Percentiles rank a stretch among this genome's conserved stretches.
These are phyloP conservation scores for Amanita exitialis DNA, from an alignment of 768 basidiomycete genomes.

Conservation along the genomic window DNA sequence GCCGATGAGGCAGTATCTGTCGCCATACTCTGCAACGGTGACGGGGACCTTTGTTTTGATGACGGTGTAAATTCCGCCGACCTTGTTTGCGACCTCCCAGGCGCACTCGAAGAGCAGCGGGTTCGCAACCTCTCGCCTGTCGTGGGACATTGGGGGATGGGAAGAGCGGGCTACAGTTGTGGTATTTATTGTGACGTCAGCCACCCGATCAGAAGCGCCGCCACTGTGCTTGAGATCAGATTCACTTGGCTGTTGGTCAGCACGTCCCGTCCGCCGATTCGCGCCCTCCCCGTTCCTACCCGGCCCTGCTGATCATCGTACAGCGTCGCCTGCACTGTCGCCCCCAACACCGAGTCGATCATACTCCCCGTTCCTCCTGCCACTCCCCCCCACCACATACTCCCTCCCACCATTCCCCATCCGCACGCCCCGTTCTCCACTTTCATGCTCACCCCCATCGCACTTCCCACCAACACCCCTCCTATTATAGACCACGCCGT, in stretches of 20 bases:
- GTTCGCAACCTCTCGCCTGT: slow-evolving; percentile 64
- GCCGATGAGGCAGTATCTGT: slow-evolving; percentile 92
- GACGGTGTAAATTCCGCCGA: slow-evolving; percentile 98
- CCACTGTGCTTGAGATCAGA: slow-evolving; percentile 27
- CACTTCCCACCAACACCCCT: slow-evolving; percentile 60
- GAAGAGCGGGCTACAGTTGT: not conserved
- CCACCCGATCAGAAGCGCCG: slow-evolving; percentile 21
- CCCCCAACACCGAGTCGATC: slow-evolving; percentile 83
- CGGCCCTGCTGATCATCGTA: slow-evolving; percentile 67
- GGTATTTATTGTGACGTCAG: slow-evolving; percentile 8
- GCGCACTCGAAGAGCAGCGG: slow-evolving; percentile 89
- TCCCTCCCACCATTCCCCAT: slow-evolving; percentile 24
- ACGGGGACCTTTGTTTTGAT: slow-evolving; percentile 99
- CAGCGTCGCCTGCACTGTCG: slow-evolving; percentile 74
- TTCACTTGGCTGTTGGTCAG: slow-evolving; percentile 82
- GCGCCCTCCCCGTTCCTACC: slow-evolving; percentile 26
- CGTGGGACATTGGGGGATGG: slow-evolving; percentile 7
- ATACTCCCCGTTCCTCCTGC: slow-evolving; percentile 76
- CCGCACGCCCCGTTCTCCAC: slow-evolving; percentile 54
- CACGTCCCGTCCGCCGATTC: slow-evolving; percentile 55
- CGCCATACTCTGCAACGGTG: slow-evolving; percentile 92
- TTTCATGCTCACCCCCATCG: slow-evolving; percentile 44
- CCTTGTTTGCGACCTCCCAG: slow-evolving; percentile 99
- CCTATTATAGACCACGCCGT: slow-evolving; percentile 66
- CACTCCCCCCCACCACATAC: slow-evolving; percentile 50